These are phyloP conservation scores for Miamiensis avidus DNA, from an alignment of 169 alveolate genomes.

Conservation along the genomic window DNA sequence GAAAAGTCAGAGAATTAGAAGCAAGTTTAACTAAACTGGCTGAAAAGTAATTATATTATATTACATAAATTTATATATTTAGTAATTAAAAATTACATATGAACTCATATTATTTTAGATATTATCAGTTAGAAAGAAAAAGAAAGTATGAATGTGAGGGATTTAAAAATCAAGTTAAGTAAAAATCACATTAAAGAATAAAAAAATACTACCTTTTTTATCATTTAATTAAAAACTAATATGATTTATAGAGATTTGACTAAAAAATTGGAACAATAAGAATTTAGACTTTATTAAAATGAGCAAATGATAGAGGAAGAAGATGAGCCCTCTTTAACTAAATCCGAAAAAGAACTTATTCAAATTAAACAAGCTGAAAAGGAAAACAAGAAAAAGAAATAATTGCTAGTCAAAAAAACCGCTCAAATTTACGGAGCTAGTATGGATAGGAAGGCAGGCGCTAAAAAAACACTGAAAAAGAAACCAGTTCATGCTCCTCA, in stretches of 20 bases:
- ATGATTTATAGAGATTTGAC: background rate
- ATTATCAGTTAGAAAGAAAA: background rate
- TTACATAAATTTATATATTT: too few relatives aligned
- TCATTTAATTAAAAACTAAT: too few relatives aligned
- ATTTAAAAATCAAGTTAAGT: background rate
- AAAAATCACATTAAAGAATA: too few relatives aligned
- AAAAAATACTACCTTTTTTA: too few relatives aligned
- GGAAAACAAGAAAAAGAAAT: background rate
- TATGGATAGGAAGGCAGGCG: background rate
- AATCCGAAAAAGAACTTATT: background rate
- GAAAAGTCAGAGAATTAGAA: slow-evolving; percentile 11
- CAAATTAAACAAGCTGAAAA: background rate
- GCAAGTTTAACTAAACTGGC: slow-evolving; percentile 2
- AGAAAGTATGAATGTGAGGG: background rate
- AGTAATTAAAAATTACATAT: too few relatives aligned
- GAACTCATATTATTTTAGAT: background rate
- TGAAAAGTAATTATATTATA: slow-evolving; percentile 33
- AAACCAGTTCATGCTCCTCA: too few relatives aligned
- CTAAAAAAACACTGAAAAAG: background rate
- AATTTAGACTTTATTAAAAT: background rate
- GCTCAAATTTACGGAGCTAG: background rate
- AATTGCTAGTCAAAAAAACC: background rate
- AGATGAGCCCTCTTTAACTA: background rate
- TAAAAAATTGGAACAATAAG: background rate
- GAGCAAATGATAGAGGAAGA: background rate